Conservation (phyloP, 805 yeast genomes). For the Kazachstania viticola region DNA sequence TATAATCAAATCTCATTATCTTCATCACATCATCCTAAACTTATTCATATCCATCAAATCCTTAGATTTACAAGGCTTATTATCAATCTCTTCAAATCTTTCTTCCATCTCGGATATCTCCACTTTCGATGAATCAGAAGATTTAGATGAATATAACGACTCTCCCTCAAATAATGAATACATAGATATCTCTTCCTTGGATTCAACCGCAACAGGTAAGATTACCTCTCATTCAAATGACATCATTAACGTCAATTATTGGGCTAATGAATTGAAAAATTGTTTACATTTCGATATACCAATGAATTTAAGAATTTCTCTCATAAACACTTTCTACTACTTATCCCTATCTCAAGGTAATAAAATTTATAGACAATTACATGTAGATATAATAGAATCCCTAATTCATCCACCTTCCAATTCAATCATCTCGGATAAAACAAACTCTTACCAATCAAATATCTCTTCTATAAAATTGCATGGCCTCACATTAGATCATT, state of each 20-base stretch:
- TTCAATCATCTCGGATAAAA: too few species aligned
- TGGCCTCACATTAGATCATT: conserved; percentile 28
- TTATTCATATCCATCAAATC: conserved; percentile 67
- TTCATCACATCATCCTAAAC: conserved; percentile 67
- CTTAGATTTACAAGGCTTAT: conserved; percentile 60
- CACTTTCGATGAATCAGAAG: conserved; percentile 28
- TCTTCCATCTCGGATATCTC: conserved; percentile 3
- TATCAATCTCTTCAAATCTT: conserved; percentile 39
- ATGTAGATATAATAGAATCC: conserved; percentile 47
- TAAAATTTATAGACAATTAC: conserved; percentile 44
- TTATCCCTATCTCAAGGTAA: conserved; percentile 68
- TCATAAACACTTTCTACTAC: conserved; percentile 61
- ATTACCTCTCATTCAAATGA: conserved; percentile 56
- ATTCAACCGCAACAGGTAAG: conserved; percentile 39
- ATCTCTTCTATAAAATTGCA: conserved; percentile 19
- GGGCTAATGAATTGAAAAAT: conserved; percentile 77
- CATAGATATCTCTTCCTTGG: conserved; percentile 27
- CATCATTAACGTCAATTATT: conserved; percentile 61
- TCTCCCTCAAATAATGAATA: conserved; percentile 15
- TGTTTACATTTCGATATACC: conserved; percentile 77
- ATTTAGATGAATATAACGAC: conserved; percentile 14
- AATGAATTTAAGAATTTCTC: conserved; percentile 40
- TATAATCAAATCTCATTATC: conserved; percentile 60
- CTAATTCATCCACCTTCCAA: conserved; percentile 36
- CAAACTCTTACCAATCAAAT: conserved; percentile 24